Percentiles rank a stretch among this genome's conserved stretches.
Evolutionary conservation across 2,329 filamentous ascomycete genomes (phyloP).

Genomic region (Magnaporthiopsis poae): DNA sequence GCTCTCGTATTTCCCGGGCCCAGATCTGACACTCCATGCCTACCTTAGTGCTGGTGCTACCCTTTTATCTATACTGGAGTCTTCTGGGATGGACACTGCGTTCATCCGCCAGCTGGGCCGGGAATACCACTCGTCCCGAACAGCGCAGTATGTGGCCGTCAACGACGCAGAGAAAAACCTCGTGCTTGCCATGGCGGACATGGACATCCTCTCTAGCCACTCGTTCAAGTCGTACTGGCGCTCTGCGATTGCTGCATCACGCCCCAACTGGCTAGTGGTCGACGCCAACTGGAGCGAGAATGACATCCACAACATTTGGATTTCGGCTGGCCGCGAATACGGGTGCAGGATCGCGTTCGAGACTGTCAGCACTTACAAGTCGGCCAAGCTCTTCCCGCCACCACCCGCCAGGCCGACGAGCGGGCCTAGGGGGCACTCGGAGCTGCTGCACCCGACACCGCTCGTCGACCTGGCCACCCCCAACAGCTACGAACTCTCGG

Average conservation of each 20-base stretch:
- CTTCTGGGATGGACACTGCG: constrained; percentile 53
- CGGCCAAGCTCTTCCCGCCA: constrained; percentile 54
- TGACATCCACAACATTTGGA: constrained; percentile 55
- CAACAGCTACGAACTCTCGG: constrained; percentile 69
- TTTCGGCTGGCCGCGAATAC: constrained; percentile 48
- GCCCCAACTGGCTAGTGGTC: constrained; percentile 68
- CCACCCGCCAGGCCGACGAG: constrained; percentile 17
- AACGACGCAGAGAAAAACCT: constrained; percentile 78
- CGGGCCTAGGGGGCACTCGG: constrained; percentile 15
- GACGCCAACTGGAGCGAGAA: constrained; percentile 75
- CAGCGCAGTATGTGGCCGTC: constrained; percentile 83
- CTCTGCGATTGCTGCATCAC: constrained; percentile 42
- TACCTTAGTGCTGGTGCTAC: constrained; percentile 65
- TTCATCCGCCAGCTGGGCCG: constrained; percentile 50
- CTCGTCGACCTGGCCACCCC: constrained; percentile 70
- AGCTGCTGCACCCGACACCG: constrained; percentile 45
- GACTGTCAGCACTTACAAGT: constrained; percentile 77
- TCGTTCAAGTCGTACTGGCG: constrained; percentile 50
- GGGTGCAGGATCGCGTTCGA: constrained; percentile 65
- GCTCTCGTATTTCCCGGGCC: not conserved
- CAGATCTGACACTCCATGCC: not conserved
- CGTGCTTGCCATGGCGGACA: constrained; percentile 89
- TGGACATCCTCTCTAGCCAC: constrained; percentile 65
- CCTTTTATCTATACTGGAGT: constrained; percentile 55
- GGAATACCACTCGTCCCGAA: constrained; percentile 47